Evolutionary conservation across 2,329 filamentous ascomycete species (phyloP).

Genomic region (Neonectria ditissima): DNA sequence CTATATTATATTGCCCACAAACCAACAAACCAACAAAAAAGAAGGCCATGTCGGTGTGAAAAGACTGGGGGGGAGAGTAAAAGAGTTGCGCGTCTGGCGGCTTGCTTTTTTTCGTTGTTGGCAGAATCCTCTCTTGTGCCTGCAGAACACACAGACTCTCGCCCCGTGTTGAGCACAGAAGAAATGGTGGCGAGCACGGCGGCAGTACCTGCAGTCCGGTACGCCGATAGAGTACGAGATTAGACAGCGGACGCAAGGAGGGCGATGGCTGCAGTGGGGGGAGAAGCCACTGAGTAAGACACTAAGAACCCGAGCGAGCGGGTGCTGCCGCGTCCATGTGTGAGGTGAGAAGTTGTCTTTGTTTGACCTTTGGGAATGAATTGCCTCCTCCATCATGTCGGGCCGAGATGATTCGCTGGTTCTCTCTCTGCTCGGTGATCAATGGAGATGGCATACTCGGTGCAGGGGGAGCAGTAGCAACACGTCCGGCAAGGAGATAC

Average conservation of each 20-base stretch:
- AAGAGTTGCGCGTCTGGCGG: neutral
- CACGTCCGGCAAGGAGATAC: neutral
- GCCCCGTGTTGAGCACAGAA: neutral
- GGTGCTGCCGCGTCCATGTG: constrained; percentile 25
- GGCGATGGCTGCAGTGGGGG: neutral
- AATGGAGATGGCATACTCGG: neutral
- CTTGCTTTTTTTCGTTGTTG: neutral
- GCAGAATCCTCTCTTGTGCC: neutral
- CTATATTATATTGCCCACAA: neutral
- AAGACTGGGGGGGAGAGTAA: no score
- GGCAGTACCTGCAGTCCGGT: neutral
- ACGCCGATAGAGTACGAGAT: neutral
- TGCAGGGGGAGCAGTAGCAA: neutral
- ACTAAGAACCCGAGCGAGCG: constrained; percentile 21
- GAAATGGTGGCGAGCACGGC: neutral
- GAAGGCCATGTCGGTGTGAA: no score
- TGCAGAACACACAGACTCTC: neutral
- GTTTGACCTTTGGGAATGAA: neutral
- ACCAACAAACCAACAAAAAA: no score
- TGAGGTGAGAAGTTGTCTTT: constrained; percentile 16
- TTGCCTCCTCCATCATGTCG: neutral
- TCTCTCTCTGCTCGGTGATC: neutral
- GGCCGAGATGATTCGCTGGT: neutral
- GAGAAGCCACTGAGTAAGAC: constrained; percentile 4
- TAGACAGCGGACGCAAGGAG: neutral